Evolutionary conservation across 495 filamentous ascomycete genomes (phyloP), one percentile per base, ranked within the genome.

Genomic region (Penicillium bialowiezense): DNA sequence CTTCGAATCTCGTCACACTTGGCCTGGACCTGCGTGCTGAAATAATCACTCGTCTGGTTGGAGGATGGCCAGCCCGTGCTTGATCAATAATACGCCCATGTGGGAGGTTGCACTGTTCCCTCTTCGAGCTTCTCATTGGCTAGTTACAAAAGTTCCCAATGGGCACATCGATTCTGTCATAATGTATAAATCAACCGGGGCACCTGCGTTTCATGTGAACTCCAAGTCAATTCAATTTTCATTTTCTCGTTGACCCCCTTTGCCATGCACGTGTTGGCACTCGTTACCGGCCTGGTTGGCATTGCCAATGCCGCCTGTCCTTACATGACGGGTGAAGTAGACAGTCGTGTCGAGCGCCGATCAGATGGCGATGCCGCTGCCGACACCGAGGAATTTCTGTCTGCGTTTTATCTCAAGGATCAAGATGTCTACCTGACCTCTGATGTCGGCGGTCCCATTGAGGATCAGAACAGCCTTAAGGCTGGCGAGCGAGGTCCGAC

Each of bases 361-460:
- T 64, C 62, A 24, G 38, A 63, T 36, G 48, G 31, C 5, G 59
- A 65, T 54, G 73, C 71, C 18, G 51, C 63, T 19, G 56, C 49
- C 10, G 62, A 64, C 3, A 76, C 73, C 0, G 73, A 76, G 21
- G 58, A 73, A 7, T 82, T 78, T 53, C 58, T 86, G 18, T 75
- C 77, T 14, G 67, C 78, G 33, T 84, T 80, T 59, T 78, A 82
- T 44, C 67, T 89, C 26, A 74, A 87, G 41, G 88, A 91, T 65
- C 73, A 71, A 36, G 66, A 79, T 50, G 66, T 68, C 4, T 88
- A 68, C 63, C 67, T 89, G 56, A 90, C 87, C 0, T 81, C 80
- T 37, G 88, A 91, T 62, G 82, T 82, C 13, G 88, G 87, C n/a
- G 85, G 83, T 9, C 87, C 85, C 0, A 86, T 91, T 41, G 72